Evolutionary conservation across 164 flowering plant genomes (phyloP).

Genomic region (Magnolia officinalis): DNA sequence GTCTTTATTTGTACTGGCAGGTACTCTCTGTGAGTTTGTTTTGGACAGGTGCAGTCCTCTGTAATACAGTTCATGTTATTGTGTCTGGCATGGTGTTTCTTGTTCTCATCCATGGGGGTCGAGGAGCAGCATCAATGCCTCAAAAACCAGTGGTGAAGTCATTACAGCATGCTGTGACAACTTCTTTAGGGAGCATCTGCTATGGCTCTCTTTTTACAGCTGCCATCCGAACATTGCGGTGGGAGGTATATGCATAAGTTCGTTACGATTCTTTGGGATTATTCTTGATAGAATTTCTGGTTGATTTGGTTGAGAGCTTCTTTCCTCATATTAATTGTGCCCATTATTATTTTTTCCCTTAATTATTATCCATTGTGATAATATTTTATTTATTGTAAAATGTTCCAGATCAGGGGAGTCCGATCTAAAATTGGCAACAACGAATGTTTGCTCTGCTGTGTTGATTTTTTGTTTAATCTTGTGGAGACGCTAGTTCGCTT

Average conservation of each 20-base stretch:
- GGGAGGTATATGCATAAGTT: slow-evolving; percentile 63
- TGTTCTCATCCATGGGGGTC: slow-evolving; percentile 84
- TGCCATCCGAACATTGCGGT: slow-evolving; percentile 85
- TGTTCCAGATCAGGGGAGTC: slow-evolving; percentile 82
- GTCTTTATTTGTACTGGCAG: slow-evolving; percentile 34
- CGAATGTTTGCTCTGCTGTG: slow-evolving; percentile 96
- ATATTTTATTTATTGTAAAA: slow-evolving; percentile 1
- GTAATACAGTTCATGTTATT: slow-evolving; percentile 91
- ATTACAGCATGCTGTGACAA: slow-evolving; percentile 71
- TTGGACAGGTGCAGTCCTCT: slow-evolving; percentile 98
- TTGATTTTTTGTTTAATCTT: slow-evolving; percentile 90
- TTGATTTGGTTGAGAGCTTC: neutral
- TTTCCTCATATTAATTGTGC: neutral
- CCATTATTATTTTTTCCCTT: neutral
- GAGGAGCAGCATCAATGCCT: slow-evolving; percentile 76
- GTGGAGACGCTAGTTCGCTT: slow-evolving; percentile 96
- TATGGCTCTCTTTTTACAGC: slow-evolving; percentile 99
- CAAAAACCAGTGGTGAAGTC: slow-evolving; percentile 64
- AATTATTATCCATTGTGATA: slow-evolving; percentile 3
- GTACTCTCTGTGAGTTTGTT: slow-evolving; percentile 92
- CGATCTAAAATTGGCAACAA: slow-evolving; percentile 95
- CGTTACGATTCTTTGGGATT: neutral
- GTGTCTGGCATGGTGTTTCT: slow-evolving; percentile 97
- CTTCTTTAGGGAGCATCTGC: slow-evolving; percentile 98
- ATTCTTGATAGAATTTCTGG: neutral